Evolutionary conservation across 768 basidiomycete species (phyloP).

Genomic region (Boletus subcaerulescens): DNA sequence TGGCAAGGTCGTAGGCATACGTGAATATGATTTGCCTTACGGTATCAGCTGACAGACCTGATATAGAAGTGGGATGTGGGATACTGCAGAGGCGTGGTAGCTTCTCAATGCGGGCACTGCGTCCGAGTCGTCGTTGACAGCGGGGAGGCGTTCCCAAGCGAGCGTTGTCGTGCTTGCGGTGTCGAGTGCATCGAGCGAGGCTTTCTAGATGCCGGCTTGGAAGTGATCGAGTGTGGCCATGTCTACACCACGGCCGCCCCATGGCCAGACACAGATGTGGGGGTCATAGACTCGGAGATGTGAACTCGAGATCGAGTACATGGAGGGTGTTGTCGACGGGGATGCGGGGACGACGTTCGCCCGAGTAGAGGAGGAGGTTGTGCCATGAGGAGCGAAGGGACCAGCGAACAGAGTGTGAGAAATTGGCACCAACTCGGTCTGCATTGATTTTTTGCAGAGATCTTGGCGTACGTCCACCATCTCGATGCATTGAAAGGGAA

Average conservation of each 20-base stretch:
- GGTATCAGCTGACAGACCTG: not conserved
- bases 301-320: slow-evolving; percentile 19
- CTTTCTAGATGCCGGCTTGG: slow-evolving; percentile 32
- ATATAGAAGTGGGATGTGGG: not conserved
- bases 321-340: slow-evolving; percentile 39
- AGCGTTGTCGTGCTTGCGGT: not conserved
- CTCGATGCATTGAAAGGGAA: not conserved
- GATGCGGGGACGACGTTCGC: slow-evolving; percentile 41
- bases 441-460: slow-evolving; percentile 33
- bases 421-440: too few species aligned
- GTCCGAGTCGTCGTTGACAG: slow-evolving; percentile 24
- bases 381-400: slow-evolving; percentile 31
- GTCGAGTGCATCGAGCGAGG: slow-evolving; percentile 8
- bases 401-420: too few species aligned
- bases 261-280: slow-evolving; percentile 37
- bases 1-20: slow-evolving; percentile 37
- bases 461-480: slow-evolving; percentile 52
- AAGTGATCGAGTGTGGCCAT: slow-evolving; percentile 34
- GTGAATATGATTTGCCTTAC: slow-evolving; percentile 30
- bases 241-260: slow-evolving; percentile 40
- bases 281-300: slow-evolving; percentile 16
- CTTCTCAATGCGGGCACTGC: slow-evolving; percentile 34
- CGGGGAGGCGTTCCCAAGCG: slow-evolving; percentile 31
- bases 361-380: slow-evolving; percentile 40
- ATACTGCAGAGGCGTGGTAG: slow-evolving; percentile 34